phyloP scores from a whole-genome alignment of 2,329 filamentous ascomycete genomes.

The Chrysosphaeria jannelii region DNA sequence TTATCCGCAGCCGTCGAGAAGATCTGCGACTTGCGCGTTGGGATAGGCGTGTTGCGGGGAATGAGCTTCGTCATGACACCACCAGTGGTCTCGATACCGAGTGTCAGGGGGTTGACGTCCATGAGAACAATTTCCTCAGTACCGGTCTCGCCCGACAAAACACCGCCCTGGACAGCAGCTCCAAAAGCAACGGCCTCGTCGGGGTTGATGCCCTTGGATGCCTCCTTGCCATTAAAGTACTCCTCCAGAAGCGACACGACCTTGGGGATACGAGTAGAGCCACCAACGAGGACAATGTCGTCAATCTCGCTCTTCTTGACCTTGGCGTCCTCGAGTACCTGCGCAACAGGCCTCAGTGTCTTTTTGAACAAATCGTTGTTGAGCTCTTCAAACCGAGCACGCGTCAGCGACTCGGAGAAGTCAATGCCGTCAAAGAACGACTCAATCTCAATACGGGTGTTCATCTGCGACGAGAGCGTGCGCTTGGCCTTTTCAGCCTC shows the following conservation, averaged over 20 bases:
- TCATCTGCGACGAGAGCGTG: constrained; percentile 82
- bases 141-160: constrained; percentile 66
- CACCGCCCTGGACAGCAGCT: constrained; percentile 88
- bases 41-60: constrained; percentile 77
- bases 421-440: constrained; percentile 90
- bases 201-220: constrained; percentile 97
- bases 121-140: constrained; percentile 65
- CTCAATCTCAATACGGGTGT: constrained; percentile 84
- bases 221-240: constrained; percentile 86
- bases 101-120: constrained; percentile 88
- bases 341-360: constrained; percentile 93
- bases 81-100: constrained; percentile 91
- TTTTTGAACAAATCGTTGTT: constrained; percentile 99
- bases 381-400: constrained; percentile 97
- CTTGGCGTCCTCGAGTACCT: constrained; percentile 95
- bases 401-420: constrained; percentile 92
- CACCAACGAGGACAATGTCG: constrained; percentile 93
- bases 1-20: constrained; percentile 94
- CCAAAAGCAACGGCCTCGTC: constrained; percentile 97
- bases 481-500: constrained; percentile 99
- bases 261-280: constrained; percentile 98
- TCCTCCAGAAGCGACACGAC: constrained; percentile 84
- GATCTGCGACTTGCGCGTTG: constrained; percentile 90
- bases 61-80: constrained; percentile 97
- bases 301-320: constrained; percentile 85